Percentiles rank a stretch among this genome's conserved stretches.
Conservation (phyloP, 2,329 filamentous ascomycete genomes). For the Plectosphaerella plurivora region DNA sequence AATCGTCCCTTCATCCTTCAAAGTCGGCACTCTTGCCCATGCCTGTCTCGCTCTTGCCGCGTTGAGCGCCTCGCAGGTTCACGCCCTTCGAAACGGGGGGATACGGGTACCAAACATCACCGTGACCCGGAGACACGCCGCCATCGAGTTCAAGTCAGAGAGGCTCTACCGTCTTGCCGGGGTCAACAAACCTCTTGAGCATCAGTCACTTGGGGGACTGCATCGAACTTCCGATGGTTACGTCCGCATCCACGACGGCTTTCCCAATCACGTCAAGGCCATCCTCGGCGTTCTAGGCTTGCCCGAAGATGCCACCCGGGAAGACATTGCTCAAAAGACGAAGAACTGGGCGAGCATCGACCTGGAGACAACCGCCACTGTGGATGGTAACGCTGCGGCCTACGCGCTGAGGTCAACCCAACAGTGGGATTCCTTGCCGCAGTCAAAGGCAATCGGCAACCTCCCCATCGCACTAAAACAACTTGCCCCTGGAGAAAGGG, state of each 20-base stretch:
- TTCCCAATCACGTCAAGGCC: conserved; percentile 43
- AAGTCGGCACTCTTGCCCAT: conserved; percentile 48
- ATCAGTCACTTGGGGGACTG: conserved; percentile 44
- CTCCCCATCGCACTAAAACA: conserved; percentile 40
- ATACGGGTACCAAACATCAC: conserved; percentile 27
- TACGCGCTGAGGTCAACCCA: conserved; percentile 44
- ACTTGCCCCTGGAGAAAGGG: conserved; percentile 15
- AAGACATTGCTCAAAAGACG: conserved; percentile 32
- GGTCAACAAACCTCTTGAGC: conserved; percentile 21
- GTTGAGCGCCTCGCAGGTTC: conserved; percentile 41
- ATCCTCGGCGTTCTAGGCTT: conserved; percentile 38
- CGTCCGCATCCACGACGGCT: conserved; percentile 50
- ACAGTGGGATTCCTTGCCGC: conserved; percentile 47
- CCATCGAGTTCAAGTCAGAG: conserved; percentile 50
- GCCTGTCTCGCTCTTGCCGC: conserved; percentile 45
- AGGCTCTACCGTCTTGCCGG: conserved; percentile 39
- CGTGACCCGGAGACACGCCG: conserved; percentile 40
- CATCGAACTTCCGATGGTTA: conserved; percentile 46
- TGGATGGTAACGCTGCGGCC: conserved; percentile 34
- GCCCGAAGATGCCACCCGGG: conserved; percentile 21
- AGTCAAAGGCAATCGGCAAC: conserved; percentile 35
- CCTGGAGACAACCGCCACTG: conserved; percentile 39
- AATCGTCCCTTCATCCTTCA: conserved; percentile 43
- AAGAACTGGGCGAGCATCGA: conserved; percentile 36
- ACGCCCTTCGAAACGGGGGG: conserved; percentile 25